Evolutionary conservation across 352 stramenopile species (phyloP).

Genomic region (Phytopythium helicoides): DNA sequence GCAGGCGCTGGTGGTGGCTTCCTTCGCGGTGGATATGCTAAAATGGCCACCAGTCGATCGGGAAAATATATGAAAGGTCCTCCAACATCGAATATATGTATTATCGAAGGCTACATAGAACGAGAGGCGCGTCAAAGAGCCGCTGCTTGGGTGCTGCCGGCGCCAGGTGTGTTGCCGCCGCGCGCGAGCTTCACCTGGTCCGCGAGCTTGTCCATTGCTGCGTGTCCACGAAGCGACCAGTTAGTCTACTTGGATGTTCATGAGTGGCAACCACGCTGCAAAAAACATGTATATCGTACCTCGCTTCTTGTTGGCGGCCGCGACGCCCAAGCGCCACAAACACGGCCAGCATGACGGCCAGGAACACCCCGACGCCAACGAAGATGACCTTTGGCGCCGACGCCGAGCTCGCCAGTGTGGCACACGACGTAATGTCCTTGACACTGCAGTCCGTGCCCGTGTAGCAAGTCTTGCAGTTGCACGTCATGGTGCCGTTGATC

Average conservation of each 20-base stretch:
- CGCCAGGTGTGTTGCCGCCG: conserved; percentile 16
- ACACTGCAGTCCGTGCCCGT: conserved; percentile 76
- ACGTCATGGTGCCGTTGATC: conserved; percentile 59
- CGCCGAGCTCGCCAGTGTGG: conserved; percentile 53
- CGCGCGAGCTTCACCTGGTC: conserved; percentile 50
- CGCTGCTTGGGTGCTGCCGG: conserved; percentile 29
- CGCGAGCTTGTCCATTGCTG: conserved; percentile 66
- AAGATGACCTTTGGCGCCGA: conserved; percentile 74
- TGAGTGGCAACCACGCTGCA: conserved; percentile 1
- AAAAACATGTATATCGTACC: conserved; percentile 32
- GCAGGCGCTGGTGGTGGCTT: conserved; percentile 10
- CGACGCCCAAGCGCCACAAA: conserved; percentile 69
- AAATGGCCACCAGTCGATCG: neutral
- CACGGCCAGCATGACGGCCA: conserved; percentile 73
- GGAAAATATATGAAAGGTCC: no score
- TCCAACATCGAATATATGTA: no score
- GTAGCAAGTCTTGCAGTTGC: conserved; percentile 76
- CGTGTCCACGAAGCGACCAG: neutral
- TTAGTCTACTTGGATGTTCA: conserved; percentile 10
- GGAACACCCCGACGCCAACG: conserved; percentile 57
- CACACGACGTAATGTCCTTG: conserved; percentile 67
- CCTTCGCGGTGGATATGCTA: conserved; percentile 5
- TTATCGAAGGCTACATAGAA: no score
- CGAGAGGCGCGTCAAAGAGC: no score
- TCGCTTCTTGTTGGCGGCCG: conserved; percentile 70